Conservation (phyloP, 2,329 filamentous ascomycete species). For the Neofusicoccum ribis region DNA sequence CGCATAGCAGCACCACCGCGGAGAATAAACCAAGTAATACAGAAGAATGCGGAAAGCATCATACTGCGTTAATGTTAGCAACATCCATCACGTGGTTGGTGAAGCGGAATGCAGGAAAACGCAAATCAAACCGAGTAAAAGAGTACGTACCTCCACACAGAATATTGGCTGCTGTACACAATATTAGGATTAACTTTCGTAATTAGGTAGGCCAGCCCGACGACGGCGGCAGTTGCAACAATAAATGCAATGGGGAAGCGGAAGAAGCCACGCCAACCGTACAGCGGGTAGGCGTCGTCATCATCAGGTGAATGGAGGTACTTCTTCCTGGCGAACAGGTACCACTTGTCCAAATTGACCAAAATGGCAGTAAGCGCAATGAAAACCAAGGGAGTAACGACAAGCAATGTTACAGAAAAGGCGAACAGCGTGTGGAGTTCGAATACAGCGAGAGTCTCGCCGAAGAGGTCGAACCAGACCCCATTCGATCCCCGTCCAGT, state of each 20-base stretch:
- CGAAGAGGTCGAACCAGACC: constrained; percentile 95
- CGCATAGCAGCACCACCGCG: constrained; percentile 75
- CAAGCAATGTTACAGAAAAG: constrained; percentile 78
- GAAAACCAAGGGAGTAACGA: constrained; percentile 74
- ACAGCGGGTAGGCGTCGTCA: constrained; percentile 62
- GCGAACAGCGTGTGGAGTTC: constrained; percentile 78
- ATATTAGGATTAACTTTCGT: constrained; percentile 86
- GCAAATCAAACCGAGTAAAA: background rate
- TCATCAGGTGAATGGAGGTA: constrained; percentile 62
- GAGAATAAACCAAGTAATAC: constrained; percentile 79
- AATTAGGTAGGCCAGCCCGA: constrained; percentile 73
- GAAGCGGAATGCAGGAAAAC: background rate
- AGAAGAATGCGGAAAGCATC: constrained; percentile 79
- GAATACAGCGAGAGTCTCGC: constrained; percentile 75
- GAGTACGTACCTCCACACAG: constrained; percentile 64
- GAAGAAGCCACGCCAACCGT: constrained; percentile 80
- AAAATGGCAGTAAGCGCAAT: constrained; percentile 69
- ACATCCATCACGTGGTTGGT: background rate
- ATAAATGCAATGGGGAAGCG: constrained; percentile 76
- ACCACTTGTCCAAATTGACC: constrained; percentile 75
- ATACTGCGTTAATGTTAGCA: constrained; percentile 52
- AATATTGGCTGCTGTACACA: constrained; percentile 84
- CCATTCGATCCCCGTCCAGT: constrained; percentile 68
- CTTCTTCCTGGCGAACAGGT: constrained; percentile 72
- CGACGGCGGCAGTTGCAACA: constrained; percentile 65